Evolutionary conservation across 2,329 filamentous ascomycete genomes (phyloP), one percentile per base, ranked within the genome.

Genomic region (Alternaria atra): DNA sequence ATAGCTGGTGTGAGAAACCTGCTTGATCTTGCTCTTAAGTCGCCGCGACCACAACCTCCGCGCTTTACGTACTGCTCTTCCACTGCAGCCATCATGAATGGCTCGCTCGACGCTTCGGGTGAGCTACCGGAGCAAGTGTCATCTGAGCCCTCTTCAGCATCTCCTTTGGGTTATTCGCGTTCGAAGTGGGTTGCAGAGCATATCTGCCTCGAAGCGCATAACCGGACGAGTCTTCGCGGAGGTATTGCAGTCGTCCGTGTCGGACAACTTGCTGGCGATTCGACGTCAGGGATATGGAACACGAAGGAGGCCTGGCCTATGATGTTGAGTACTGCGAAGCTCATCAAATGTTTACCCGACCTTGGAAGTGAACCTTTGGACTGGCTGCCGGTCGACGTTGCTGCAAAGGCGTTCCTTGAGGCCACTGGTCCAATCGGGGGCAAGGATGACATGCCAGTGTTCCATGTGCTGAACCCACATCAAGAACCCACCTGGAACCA

Each of bases 161-260:
- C 82, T 1, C 70, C 79, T 0, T 76, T 87, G 5, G 87, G 86
- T 5, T 89, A 89, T 65, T 83, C 84, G 1, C 80, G 80, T 29
- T 87, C 84, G 1, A 76, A 77, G 74, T 87, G 86, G 85, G 84
- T 87, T 1, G 86, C 85, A 1, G 86, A 89, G 75, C 78, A 80
- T 5, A 82, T 88, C 27, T 87, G 84, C 63, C 70, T 73, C 0
- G 65, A 73, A 6, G 84, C 83, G 25, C 61, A 73, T 32, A 34
- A 66, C 64, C 60, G 65, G 74, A 67, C 60, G 46, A 51, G 66
- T 68, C 67, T 81, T 2, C 60, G 58, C 51, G 72, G 69, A 23
- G 69, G 68, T n/a, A 63, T 77, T 17, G 51, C 64, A 13, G 63
- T 78, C 25, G 72, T 80, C 34, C 74, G 77, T 23, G 78, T 84